These are phyloP conservation scores for Phialophora verrucosa DNA, from an alignment of 2,329 filamentous ascomycete genomes.

Conservation along the genomic window DNA sequence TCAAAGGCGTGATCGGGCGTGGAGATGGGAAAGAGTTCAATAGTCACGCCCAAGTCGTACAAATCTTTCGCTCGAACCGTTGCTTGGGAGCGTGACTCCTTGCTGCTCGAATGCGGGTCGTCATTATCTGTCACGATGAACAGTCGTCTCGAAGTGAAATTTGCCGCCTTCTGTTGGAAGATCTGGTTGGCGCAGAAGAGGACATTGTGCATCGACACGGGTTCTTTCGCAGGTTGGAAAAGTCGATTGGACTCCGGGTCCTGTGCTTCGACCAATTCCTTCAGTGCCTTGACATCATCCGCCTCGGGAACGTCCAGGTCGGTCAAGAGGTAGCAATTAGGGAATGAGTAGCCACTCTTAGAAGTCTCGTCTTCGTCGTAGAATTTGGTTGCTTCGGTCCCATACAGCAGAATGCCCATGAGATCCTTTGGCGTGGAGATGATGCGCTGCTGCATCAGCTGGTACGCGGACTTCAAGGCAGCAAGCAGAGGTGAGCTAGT, in stretches of 20 bases:
- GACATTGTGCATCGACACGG: conserved; percentile 82
- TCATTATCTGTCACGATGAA: conserved; percentile 97
- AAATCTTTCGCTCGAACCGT: conserved; percentile 90
- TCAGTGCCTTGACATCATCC: conserved; percentile 80
- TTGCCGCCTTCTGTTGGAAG: conserved; percentile 91
- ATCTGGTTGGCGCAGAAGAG: conserved; percentile 96
- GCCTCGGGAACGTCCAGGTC: conserved; percentile 88
- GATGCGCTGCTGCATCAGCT: conserved; percentile 97
- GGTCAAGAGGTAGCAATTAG: conserved; percentile 88
- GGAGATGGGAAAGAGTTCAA: conserved; percentile 91
- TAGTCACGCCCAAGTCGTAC: conserved; percentile 88
- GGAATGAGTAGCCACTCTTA: conserved; percentile 69
- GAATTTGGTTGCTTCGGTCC: conserved; percentile 83
- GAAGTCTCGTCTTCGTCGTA: conserved; percentile 67
- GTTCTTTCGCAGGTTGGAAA: conserved; percentile 70
- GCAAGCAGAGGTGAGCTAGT: conserved; percentile 79
- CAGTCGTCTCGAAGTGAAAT: conserved; percentile 89
- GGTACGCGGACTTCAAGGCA: conserved; percentile 90
- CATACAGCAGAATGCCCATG: conserved; percentile 94
- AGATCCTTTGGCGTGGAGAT: conserved; percentile 96
- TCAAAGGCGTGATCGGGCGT: conserved; percentile 75
- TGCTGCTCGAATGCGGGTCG: conserved; percentile 76
- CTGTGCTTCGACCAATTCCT: conserved; percentile 76
- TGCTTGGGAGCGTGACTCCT: conserved; percentile 74
- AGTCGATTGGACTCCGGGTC: conserved; percentile 65